A percentile compares a stretch with the other conserved stretches of the same genome.
Evolutionary conservation across 2,329 filamentous ascomycete species (phyloP).

Genomic region (Metarhizium sp.): DNA sequence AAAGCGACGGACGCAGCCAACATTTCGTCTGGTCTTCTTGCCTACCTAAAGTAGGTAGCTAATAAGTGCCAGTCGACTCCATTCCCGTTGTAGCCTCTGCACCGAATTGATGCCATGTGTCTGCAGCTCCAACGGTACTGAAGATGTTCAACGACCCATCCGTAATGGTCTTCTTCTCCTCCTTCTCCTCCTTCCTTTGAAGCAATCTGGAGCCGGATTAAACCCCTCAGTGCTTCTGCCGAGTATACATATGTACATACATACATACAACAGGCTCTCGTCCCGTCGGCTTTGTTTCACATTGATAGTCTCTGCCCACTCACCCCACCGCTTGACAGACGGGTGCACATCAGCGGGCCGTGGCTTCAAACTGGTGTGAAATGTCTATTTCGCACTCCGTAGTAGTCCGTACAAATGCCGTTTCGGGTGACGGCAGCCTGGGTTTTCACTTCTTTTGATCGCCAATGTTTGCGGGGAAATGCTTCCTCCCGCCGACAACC

Average conservation of each 20-base stretch:
- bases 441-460: no score
- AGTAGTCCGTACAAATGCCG: no score
- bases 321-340: neutral
- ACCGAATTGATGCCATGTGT: neutral
- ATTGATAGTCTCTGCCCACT: neutral
- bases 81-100: neutral
- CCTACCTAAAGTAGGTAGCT: neutral
- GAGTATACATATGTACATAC: no score
- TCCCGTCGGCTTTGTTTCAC: neutral
- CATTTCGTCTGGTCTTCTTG: neutral
- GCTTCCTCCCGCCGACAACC: no score
- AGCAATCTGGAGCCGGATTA: no score
- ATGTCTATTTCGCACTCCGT: no score
- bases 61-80: neutral
- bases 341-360: neutral
- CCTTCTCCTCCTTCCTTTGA: no score
- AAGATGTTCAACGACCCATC: neutral
- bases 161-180: no score
- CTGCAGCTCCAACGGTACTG: neutral
- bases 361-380: neutral
- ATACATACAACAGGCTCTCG: neutral
- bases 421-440: no score
- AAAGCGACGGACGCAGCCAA: neutral
- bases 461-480: no score
- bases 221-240: no score